These are phyloP conservation scores for Plasmodium blacklocki DNA, from an alignment of 169 alveolate genomes.

Conservation along the genomic window DNA sequence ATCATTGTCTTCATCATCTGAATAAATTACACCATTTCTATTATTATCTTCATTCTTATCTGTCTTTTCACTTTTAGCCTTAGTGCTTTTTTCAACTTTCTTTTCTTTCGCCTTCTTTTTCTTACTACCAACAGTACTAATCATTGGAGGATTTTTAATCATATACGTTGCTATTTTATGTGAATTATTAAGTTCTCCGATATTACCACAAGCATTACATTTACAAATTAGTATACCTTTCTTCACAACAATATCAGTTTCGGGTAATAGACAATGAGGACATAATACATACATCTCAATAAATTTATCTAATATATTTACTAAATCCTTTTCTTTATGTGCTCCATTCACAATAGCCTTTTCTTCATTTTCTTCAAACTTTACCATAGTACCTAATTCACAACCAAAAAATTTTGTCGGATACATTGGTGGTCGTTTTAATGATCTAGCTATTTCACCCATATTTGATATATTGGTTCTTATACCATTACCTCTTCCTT, in stretches of 20 bases:
- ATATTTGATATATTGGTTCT: conserved; percentile 97
- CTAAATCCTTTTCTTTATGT: conserved; percentile 93
- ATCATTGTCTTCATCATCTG: conserved; percentile 44
- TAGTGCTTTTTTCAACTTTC: conserved; percentile 76
- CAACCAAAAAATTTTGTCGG: conserved; percentile 96
- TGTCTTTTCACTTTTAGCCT: conserved; percentile 68
- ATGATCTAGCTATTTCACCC: conserved; percentile 97
- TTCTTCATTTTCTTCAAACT: conserved; percentile 95
- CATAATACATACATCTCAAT: conserved; percentile 98
- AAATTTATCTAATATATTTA: conserved; percentile 96
- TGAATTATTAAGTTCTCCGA: conserved; percentile 93
- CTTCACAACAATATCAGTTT: conserved; percentile 94
- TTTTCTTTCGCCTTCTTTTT: conserved; percentile 75
- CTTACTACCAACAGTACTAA: conserved; percentile 75
- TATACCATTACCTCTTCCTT: conserved; percentile 98
- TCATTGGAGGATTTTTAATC: conserved; percentile 95
- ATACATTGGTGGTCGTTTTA: conserved; percentile 92
- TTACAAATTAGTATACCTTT: conserved; percentile 90
- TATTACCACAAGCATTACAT: conserved; percentile 99
- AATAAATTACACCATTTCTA: conserved; percentile 58
- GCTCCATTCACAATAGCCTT: conserved; percentile 97
- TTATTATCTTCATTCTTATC: conserved; percentile 38
- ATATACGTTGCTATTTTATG: conserved; percentile 97
- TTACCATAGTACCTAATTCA: conserved; percentile 96
- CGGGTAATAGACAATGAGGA: conserved; percentile 98